Percentiles rank a stretch among this genome's conserved stretches.
phyloP scores from a whole-genome alignment of 2,329 filamentous ascomycete genomes.

The Diaporthe eres region DNA sequence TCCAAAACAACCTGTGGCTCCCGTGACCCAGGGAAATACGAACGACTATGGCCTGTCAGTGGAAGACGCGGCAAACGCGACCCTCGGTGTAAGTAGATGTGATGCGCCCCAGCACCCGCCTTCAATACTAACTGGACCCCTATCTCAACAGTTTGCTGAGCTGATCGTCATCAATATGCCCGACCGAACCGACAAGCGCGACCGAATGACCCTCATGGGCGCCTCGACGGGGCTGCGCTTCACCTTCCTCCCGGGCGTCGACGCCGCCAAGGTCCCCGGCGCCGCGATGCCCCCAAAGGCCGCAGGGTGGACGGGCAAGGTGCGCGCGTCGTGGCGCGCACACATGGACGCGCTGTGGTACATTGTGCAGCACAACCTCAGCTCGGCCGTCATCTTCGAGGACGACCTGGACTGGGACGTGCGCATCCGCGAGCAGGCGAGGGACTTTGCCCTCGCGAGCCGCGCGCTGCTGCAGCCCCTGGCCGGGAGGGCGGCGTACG shows the following conservation, averaged over 20 bases:
- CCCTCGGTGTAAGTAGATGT: constrained; percentile 8
- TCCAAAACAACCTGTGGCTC: not conserved
- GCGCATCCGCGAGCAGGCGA: constrained; percentile 62
- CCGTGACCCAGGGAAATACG: not conserved
- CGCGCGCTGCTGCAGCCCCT: constrained; percentile 53
- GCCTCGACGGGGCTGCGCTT: constrained; percentile 2
- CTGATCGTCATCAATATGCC: constrained; percentile 24
- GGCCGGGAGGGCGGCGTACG: not conserved
- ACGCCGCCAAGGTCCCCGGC: not conserved
- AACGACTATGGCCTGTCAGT: not conserved
- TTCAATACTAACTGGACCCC: not conserved
- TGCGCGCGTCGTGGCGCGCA: constrained; percentile 13
- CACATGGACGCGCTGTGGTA: constrained; percentile 19
- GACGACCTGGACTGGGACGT: constrained; percentile 73
- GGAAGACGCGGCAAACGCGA: constrained; percentile 5
- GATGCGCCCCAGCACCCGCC: no score
- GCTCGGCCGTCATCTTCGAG: constrained; percentile 67
- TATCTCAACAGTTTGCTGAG: not conserved
- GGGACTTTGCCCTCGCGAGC: constrained; percentile 54
- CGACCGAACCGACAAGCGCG: constrained; percentile 21
- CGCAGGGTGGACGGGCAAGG: constrained; percentile 6
- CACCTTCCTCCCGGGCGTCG: constrained; percentile 23
- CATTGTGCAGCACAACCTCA: constrained; percentile 60
- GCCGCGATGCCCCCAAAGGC: not conserved
- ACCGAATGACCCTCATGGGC: constrained; percentile 17